phyloP scores from a whole-genome alignment of 805 yeast genomes.

The Ogataea parapolymorpha region DNA sequence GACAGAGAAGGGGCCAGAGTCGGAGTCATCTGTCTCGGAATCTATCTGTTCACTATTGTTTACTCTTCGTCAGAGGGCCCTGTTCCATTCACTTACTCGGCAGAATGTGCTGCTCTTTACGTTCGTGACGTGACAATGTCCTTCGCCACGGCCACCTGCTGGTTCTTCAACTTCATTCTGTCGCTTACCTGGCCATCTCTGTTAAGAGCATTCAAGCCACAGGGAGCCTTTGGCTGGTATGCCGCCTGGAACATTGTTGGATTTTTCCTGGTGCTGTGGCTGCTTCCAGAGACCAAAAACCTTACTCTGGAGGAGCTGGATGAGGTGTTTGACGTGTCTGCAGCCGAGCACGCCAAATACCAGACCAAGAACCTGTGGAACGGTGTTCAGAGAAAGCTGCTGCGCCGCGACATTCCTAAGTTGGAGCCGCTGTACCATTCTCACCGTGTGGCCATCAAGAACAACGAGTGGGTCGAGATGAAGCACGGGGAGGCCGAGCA shows the following conservation, averaged over 20 bases:
- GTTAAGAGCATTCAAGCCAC: slow-evolving; percentile 61
- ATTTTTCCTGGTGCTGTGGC: slow-evolving; percentile 65
- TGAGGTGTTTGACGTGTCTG: slow-evolving; percentile 64
- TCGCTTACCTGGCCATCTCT: slow-evolving; percentile 81
- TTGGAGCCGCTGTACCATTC: slow-evolving; percentile 57
- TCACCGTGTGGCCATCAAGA: slow-evolving; percentile 58
- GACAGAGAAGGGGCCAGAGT: slow-evolving; percentile 45
- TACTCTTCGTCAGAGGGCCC: slow-evolving; percentile 89
- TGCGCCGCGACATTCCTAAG: slow-evolving; percentile 46
- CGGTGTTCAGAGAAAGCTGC: slow-evolving; percentile 42
- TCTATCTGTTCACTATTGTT: slow-evolving; percentile 67
- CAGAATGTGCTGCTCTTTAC: slow-evolving; percentile 78
- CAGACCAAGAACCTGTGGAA: slow-evolving; percentile 40
- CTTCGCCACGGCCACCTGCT: slow-evolving; percentile 71
- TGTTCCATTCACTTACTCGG: slow-evolving; percentile 84
- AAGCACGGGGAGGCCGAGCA: slow-evolving; percentile 44
- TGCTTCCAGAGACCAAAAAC: slow-evolving; percentile 70
- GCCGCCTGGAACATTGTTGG: slow-evolving; percentile 81
- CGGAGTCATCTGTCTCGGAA: slow-evolving; percentile 68
- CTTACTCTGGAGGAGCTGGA: slow-evolving; percentile 76
- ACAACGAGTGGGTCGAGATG: slow-evolving; percentile 61
- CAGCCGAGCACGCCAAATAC: slow-evolving; percentile 49
- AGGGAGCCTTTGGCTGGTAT: slow-evolving; percentile 86
- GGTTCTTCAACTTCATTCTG: slow-evolving; percentile 69
- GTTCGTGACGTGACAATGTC: slow-evolving; percentile 81